Evolutionary conservation across 116 monocot genomes (phyloP).

Genomic region (Trichopus zeylanicus): DNA sequence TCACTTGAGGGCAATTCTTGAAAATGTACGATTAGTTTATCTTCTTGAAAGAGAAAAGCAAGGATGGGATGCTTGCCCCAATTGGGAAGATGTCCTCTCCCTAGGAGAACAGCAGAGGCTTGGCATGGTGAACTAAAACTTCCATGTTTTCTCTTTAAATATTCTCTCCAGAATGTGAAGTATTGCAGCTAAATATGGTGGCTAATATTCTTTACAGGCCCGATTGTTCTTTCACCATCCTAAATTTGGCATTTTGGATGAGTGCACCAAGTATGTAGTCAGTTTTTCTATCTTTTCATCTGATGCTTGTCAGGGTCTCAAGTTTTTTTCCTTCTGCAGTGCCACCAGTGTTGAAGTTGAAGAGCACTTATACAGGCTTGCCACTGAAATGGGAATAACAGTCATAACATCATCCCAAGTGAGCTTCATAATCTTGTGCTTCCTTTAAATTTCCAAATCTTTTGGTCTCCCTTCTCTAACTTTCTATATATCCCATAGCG

Average conservation of each 20-base stretch:
- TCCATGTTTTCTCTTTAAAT: background rate
- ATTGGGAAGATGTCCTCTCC: conserved; percentile 92
- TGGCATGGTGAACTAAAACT: conserved; percentile 78
- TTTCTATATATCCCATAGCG: conserved; percentile 25
- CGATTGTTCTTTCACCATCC: conserved; percentile 91
- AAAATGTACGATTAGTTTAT: conserved; percentile 74
- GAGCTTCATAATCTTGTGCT: conserved; percentile 1
- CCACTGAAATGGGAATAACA: conserved; percentile 77
- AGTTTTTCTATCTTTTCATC: background rate
- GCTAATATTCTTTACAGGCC: conserved; percentile 39
- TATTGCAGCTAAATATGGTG: background rate
- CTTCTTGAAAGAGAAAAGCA: conserved; percentile 72
- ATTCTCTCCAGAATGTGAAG: background rate
- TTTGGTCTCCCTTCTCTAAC: background rate
- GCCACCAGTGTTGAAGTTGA: conserved; percentile 98
- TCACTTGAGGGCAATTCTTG: conserved; percentile 70
- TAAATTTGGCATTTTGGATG: conserved; percentile 91
- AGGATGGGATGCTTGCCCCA: conserved; percentile 76
- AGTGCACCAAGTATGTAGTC: conserved; percentile 86
- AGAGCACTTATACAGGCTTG: conserved; percentile 92
- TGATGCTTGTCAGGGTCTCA: background rate
- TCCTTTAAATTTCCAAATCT: background rate
- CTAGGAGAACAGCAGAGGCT: conserved; percentile 93
- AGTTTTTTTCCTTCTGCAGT: conserved; percentile 28
- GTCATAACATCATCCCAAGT: conserved; percentile 97